phyloP scores from a whole-genome alignment of 495 filamentous ascomycete genomes.

The Xylaria acuta region DNA sequence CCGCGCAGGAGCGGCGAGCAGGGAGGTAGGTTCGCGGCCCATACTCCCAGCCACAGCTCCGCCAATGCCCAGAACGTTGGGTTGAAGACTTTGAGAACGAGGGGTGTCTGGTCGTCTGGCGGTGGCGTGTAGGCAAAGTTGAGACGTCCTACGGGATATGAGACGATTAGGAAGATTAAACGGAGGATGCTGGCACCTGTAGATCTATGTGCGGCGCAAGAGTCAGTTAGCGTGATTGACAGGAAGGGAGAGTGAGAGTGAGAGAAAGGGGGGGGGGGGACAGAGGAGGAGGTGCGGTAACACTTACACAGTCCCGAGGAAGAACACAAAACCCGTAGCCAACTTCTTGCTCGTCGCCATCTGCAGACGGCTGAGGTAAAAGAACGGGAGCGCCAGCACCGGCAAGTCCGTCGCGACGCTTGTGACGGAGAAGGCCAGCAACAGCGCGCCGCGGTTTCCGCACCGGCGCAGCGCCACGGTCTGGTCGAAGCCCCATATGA shows the following conservation, averaged over 20 bases:
- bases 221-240: background rate
- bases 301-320: constrained; percentile 19
- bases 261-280: no score
- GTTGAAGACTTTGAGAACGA: constrained; percentile 23
- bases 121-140: constrained; percentile 21
- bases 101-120: constrained; percentile 17
- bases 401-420: constrained; percentile 22
- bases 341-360: constrained; percentile 17
- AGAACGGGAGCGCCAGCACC: constrained; percentile 18
- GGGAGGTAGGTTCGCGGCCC: constrained; percentile 22
- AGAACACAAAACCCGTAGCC: constrained; percentile 20
- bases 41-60: constrained; percentile 18
- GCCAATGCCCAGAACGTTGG: constrained; percentile 21
- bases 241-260: background rate
- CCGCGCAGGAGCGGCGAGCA: constrained; percentile 16
- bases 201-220: background rate
- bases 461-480: constrained; percentile 14
- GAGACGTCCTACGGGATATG: constrained; percentile 18
- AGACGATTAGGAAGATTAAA: constrained; percentile 24
- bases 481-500: constrained; percentile 22
- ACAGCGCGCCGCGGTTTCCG: constrained; percentile 21
- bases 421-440: constrained; percentile 22
- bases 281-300: background rate
- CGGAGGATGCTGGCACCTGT: constrained; percentile 24
- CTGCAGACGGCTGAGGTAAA: constrained; percentile 22